Evolutionary conservation across 495 filamentous ascomycete genomes (phyloP), one percentile per base, ranked within the genome.

Genomic region (Choiromyces venosus): DNA sequence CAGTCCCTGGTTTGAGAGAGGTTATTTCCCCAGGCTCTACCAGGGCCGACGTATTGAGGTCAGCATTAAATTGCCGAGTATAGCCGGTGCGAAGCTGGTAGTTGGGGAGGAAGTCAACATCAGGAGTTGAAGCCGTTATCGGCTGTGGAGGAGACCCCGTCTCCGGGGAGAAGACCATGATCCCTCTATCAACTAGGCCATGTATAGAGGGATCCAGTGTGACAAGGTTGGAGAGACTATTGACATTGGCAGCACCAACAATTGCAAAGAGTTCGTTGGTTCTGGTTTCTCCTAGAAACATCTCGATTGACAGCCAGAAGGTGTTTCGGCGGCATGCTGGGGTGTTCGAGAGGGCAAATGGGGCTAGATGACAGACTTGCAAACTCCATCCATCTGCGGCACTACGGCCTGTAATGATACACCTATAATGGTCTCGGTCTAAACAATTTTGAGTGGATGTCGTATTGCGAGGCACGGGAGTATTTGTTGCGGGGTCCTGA

Each of bases 271-370:
- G 67, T 7, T 29, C 67, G 19, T 69, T n/a, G 21, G 67, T 69
- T 4, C 39, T n/a, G 56, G 10, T 8, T 39, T 18, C 56, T 9
- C 39, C 67, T 2, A 52, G 35, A 46, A 69, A 69, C 37, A 69
- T 8, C 3, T 69, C 67, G 25, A 69, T 25, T 16, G 56, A 21
- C 12, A 44, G 44, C 67, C 67, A 69, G 39, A 69, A 69, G 6
- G 67, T 16, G 16, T 29, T 29, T 21, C 56, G 39, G 25, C 18
- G 39, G n/a, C 18, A 69, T 16, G 9, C 44, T 6, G 66, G 35
- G 6, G 39, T 21, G 10, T 36, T n/a, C 3, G 38, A 69, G 16
- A 21, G 44, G 39, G 25, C 39, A 33, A 16, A 69, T 6, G 67
- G 38, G 12, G 56, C 10, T 18, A 69, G 44, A 29, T 69, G 67